Evolutionary conservation across 2,329 filamentous ascomycete genomes (phyloP).

Genomic region (Magnaporthales sp.): DNA sequence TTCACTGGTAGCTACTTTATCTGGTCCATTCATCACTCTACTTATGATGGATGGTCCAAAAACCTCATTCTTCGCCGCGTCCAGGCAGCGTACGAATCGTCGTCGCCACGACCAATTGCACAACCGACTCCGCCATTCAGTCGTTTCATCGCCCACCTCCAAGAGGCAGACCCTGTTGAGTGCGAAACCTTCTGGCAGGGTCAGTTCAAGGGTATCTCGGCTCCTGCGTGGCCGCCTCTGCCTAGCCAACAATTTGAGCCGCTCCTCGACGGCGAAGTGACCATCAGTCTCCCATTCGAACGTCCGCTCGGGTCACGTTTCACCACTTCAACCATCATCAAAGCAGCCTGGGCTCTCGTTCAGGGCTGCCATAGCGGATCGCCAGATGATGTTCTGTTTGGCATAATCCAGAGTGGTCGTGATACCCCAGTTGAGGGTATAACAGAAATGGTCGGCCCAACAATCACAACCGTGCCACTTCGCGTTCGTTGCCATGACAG

Average conservation of each 20-base stretch:
- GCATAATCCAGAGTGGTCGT: slow-evolving; percentile 21
- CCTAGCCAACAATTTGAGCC: not conserved
- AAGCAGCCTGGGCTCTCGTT: slow-evolving; percentile 4
- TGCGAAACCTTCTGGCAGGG: not conserved
- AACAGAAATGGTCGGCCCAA: slow-evolving; percentile 11
- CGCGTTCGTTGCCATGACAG: slow-evolving; percentile 12
- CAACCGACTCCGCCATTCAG: not conserved
- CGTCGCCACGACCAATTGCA: not conserved
- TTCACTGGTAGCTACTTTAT: slow-evolving; percentile 1
- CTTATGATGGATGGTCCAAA: slow-evolving; percentile 1
- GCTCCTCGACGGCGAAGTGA: not conserved
- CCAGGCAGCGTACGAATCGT: not conserved
- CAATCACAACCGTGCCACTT: slow-evolving; percentile 30
- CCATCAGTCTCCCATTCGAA: not conserved
- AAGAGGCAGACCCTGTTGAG: not conserved
- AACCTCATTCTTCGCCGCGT: not conserved
- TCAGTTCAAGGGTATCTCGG: not conserved
- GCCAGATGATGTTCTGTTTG: slow-evolving; percentile 13
- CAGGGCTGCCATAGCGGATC: not conserved
- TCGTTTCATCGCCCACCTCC: not conserved
- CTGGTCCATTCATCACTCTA: not conserved
- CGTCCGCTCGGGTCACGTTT: not conserved
- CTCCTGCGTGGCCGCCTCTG: not conserved
- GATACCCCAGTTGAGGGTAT: slow-evolving; percentile 9
- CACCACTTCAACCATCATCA: slow-evolving; percentile 1